Conservation (phyloP, 2,329 filamentous ascomycete species). For the Verticillium tricorpus region DNA sequence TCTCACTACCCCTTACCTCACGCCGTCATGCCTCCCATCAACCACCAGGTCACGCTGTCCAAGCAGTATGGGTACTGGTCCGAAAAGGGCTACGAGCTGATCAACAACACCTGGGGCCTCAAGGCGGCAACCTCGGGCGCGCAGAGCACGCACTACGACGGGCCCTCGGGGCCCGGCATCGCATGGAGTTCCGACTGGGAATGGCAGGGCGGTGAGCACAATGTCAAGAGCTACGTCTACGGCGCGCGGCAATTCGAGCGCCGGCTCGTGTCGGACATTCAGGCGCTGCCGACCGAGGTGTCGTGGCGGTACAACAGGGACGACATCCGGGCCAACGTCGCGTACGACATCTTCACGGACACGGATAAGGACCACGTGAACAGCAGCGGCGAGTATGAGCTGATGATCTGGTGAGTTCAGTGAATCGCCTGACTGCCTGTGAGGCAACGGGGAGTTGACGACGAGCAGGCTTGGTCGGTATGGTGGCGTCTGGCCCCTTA, state of each 20-base stretch:
- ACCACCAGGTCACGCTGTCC: slow-evolving; percentile 17
- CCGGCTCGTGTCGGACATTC: slow-evolving; percentile 26
- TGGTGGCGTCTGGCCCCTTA: slow-evolving; percentile 48
- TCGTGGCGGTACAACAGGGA: slow-evolving; percentile 41
- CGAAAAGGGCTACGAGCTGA: slow-evolving; percentile 22
- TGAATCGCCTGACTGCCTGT: background rate
- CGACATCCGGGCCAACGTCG: slow-evolving; percentile 50
- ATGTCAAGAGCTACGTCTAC: slow-evolving; percentile 42
- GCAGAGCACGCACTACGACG: slow-evolving; percentile 37
- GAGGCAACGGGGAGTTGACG: no score
- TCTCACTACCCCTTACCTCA: background rate
- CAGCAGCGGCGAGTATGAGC: slow-evolving; percentile 46
- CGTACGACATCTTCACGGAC: slow-evolving; percentile 58
- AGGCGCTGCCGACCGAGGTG: slow-evolving; percentile 26
- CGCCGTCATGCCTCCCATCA: slow-evolving; percentile 14
- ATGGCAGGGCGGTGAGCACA: slow-evolving; percentile 30
- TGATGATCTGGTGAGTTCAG: slow-evolving; percentile 56
- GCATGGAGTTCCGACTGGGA: slow-evolving; percentile 36
- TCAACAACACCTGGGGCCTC: slow-evolving; percentile 42
- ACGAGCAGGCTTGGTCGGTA: slow-evolving; percentile 44
- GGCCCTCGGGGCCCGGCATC: slow-evolving; percentile 24
- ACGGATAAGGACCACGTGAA: slow-evolving; percentile 25
- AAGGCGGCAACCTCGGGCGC: slow-evolving; percentile 26
- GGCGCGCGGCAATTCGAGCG: slow-evolving; percentile 26
- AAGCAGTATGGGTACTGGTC: slow-evolving; percentile 24